Evolutionary conservation across 2,329 filamentous ascomycete species (phyloP).

Genomic region (Penicillium nordicum): DNA sequence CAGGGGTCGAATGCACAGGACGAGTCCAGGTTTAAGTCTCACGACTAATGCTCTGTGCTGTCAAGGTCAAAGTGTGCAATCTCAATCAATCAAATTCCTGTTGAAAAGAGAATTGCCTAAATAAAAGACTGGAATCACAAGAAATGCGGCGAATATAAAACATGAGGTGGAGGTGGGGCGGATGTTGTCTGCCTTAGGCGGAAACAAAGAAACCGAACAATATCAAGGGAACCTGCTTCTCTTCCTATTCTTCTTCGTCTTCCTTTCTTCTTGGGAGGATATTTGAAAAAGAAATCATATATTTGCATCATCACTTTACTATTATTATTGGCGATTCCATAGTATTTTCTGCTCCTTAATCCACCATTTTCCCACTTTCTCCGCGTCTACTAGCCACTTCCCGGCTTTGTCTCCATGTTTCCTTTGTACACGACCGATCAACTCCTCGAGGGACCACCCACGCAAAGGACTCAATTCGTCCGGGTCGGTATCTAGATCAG

Average conservation of each 20-base stretch:
- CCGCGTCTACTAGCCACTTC: slow-evolving; percentile 35
- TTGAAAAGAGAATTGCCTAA: neutral
- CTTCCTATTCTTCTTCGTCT: slow-evolving; percentile 9
- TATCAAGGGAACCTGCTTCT: neutral
- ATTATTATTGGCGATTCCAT: slow-evolving; percentile 19
- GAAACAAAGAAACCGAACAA: slow-evolving; percentile 21
- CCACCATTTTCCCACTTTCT: slow-evolving; percentile 39
- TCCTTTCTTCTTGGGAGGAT: no score
- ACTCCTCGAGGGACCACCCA: slow-evolving; percentile 28
- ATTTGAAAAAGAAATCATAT: neutral
- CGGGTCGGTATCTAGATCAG: slow-evolving; percentile 32
- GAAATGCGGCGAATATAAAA: slow-evolving; percentile 7
- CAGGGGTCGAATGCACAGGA: slow-evolving; percentile 1
- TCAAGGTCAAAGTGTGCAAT: neutral
- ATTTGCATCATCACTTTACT: neutral
- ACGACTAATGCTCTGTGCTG: neutral
- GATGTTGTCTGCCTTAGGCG: slow-evolving; percentile 26
- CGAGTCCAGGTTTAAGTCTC: neutral
- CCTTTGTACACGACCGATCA: slow-evolving; percentile 24
- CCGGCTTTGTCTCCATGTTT: slow-evolving; percentile 32
- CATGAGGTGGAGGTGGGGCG: slow-evolving; percentile 22
- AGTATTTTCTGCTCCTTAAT: slow-evolving; percentile 31
- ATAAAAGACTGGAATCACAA: neutral
- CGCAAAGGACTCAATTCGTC: slow-evolving; percentile 31
- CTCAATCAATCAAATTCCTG: neutral